phyloP scores from a whole-genome alignment of 2,329 filamentous ascomycete species.

The Teratosphaeriaceae sp. region DNA sequence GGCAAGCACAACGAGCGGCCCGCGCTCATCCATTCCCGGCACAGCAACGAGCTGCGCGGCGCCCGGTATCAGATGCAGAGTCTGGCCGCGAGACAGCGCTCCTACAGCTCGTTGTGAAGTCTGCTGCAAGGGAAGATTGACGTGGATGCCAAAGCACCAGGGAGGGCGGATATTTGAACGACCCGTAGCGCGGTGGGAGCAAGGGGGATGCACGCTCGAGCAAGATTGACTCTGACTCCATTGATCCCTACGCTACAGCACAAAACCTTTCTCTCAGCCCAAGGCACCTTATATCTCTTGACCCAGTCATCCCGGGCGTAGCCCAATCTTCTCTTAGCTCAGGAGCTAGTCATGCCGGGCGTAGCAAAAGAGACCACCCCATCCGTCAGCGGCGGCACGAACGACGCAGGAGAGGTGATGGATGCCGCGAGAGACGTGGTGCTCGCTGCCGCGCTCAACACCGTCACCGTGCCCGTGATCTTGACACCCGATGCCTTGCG shows the following conservation, averaged over 20 bases:
- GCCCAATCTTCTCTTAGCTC: too few relatives aligned
- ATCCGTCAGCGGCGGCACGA: constrained; percentile 5
- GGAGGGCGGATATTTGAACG: too few relatives aligned
- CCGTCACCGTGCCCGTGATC: constrained; percentile 1
- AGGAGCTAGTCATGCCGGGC: too few relatives aligned
- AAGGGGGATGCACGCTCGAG: too few relatives aligned
- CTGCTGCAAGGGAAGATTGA: neutral
- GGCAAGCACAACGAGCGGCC: neutral
- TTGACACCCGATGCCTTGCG: neutral
- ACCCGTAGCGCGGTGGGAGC: too few relatives aligned
- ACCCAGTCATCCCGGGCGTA: too few relatives aligned
- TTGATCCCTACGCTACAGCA: too few relatives aligned
- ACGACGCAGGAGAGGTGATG: neutral
- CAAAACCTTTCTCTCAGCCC: too few relatives aligned
- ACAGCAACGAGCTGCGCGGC: neutral
- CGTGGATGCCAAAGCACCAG: too few relatives aligned
- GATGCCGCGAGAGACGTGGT: neutral
- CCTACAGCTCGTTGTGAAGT: neutral
- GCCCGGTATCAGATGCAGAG: neutral
- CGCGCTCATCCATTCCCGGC: neutral
- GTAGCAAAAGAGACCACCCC: constrained; percentile 3
- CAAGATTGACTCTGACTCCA: too few relatives aligned
- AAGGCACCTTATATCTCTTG: too few relatives aligned
- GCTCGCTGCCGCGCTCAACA: neutral
- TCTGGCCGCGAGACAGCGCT: neutral